These are phyloP conservation scores for Seminavis robusta DNA, from an alignment of 108 stramenopile genomes.

Conservation along the genomic window DNA sequence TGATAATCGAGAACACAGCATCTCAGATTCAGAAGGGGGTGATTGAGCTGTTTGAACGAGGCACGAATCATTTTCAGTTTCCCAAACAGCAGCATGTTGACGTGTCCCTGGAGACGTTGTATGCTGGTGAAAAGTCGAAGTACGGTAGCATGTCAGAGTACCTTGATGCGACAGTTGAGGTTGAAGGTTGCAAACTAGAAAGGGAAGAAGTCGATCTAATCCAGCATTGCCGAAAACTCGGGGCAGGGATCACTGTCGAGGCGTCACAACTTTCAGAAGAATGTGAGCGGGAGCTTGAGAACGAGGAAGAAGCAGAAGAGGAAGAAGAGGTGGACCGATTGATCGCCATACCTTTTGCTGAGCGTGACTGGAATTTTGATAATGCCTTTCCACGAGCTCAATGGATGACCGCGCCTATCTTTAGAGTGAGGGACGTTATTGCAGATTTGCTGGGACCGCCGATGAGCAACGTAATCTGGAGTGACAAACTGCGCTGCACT, in stretches of 20 bases:
- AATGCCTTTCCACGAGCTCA: no score
- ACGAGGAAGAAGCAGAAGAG: constrained; percentile 38
- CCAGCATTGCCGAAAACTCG: background rate
- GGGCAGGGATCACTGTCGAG: no score
- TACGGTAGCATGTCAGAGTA: no score
- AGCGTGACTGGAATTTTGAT: constrained; percentile 11
- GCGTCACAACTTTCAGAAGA: constrained; percentile 31
- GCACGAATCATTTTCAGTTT: constrained; percentile 27
- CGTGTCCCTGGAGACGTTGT: constrained; percentile 22
- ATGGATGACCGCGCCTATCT: no score
- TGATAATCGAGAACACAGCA: constrained; percentile 49
- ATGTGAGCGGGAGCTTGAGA: constrained; percentile 53
- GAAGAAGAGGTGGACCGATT: constrained; percentile 43
- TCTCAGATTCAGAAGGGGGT: constrained; percentile 27
- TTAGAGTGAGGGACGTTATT: no score
- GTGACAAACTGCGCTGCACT: no score
- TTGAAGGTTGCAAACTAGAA: constrained; percentile 11
- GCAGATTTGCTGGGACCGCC: no score
- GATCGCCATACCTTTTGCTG: constrained; percentile 13
- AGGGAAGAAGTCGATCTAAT: constrained; percentile 21
- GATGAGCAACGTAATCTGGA: no score
- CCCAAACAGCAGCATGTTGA: constrained; percentile 9
- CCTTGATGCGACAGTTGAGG: constrained; percentile 7
- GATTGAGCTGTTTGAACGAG: constrained; percentile 35
- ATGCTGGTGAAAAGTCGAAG: no score